Base-by-base conservation (phyloP, 2,329 filamentous ascomycete species). In the Myrmaecium sp. region DNA sequence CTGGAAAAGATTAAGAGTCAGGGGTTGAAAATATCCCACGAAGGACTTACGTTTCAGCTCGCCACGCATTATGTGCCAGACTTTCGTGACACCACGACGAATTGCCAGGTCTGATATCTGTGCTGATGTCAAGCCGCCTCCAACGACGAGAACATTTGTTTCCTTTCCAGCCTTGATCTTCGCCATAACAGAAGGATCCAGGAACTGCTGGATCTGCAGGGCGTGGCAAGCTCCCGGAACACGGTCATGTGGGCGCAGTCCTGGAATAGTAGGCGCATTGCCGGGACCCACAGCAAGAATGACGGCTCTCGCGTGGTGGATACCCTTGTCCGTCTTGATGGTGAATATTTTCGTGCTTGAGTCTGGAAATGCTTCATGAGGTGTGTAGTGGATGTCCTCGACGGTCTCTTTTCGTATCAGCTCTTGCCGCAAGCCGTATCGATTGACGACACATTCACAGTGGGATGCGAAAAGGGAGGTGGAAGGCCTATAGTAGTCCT, bases 101-200 rank as follows among this genome's bases (percentile, higher is more conserved):
- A 83, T 52, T 1, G 69, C 69, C 24, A 76, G 58, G 40, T 82
- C 74, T 0, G 69, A 61, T 11, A 84, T 57, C 44, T 86, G 80
- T 0, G 77, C 75, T 13, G 75, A 78, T 0, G 79, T 83, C 4
- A 86, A 52, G 0, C 80, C 80, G 2, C 79, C 80, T 2, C 77
- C 77, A 4, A 86, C 60, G 6, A 86, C 62, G 5, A 83, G 57
- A 5, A 84, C 47, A 33, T 73, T 71, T 0, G 74, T 79, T n/a
- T 47, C 34, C 30, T 49, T 41, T 4, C 51, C 51, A 2, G 51
- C 18, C 5, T 55, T 51, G 6, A 81, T 66, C 30, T 69, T 70
- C 0, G 47, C 38, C 11, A 50, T 47, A 1, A 81, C 49, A 2
- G 61, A 41, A 0, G 54, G 46, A 26, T 66, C 62, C 0, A 74